Conservation (phyloP, 2,329 filamentous ascomycete genomes). For the Fusarium illudens region DNA sequence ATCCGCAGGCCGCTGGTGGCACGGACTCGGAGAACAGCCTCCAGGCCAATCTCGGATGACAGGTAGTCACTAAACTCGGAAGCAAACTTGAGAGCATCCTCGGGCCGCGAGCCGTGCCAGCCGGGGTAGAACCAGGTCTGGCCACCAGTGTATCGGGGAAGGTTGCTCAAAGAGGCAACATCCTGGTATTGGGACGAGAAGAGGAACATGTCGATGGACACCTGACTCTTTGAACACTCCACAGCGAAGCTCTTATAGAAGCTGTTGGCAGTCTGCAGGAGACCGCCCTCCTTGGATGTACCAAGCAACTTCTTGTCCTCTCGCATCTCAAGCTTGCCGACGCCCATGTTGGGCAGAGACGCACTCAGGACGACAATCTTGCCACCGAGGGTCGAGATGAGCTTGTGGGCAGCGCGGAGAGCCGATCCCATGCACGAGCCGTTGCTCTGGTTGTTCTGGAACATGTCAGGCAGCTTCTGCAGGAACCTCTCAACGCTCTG, state of each 20-base stretch:
- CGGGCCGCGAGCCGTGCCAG: conserved; percentile 92
- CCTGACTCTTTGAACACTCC: conserved; percentile 98
- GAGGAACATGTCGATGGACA: conserved; percentile 98
- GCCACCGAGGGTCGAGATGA: conserved; percentile 92
- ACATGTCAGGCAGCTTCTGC: conserved; percentile 92
- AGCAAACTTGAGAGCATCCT: conserved; percentile 98
- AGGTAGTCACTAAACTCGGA: conserved; percentile 96
- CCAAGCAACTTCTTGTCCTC: conserved; percentile 97
- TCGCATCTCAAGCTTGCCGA: conserved; percentile 89
- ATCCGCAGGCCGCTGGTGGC: conserved; percentile 94
- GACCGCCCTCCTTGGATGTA: conserved; percentile 86
- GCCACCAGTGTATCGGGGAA: conserved; percentile 94
- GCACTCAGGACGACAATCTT: conserved; percentile 94
- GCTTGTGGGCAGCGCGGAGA: conserved; percentile 90
- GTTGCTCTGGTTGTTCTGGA: conserved; percentile 89
- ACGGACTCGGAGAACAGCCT: conserved; percentile 93
- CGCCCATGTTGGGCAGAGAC: conserved; percentile 87
- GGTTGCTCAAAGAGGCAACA: conserved; percentile 93
- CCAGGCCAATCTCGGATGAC: conserved; percentile 94
- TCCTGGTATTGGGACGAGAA: conserved; percentile 98
- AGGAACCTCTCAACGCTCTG: conserved; percentile 93
- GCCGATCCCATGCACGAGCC: conserved; percentile 96
- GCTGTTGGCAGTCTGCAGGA: conserved; percentile 91
- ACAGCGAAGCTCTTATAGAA: conserved; percentile 99
- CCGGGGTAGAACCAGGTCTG: conserved; percentile 99